Base-by-base conservation (phyloP, 768 basidiomycete genomes). In the Rhodotorula diobovata region DNA sequence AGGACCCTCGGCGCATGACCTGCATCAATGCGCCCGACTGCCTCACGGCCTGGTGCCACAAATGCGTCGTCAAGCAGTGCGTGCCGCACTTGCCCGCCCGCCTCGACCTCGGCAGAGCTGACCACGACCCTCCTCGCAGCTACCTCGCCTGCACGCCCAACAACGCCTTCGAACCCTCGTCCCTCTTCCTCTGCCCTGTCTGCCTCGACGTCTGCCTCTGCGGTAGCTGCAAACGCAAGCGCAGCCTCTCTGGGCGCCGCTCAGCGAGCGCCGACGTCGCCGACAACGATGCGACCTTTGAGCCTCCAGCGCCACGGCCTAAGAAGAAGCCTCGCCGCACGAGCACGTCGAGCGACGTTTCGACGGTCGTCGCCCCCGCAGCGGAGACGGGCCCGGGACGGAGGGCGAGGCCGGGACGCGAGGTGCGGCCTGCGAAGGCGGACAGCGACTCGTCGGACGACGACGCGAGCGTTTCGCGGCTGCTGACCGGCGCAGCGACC, bases 1-100 rank as follows among this genome's bases (percentile, higher is more conserved):
- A 55, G 21, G 62, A 63, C 32, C 66, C 61, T 5, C 61, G 45
- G 41, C 30, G 70, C 23, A 71, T 71, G 70, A 64, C 56, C 41
- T 71, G 70, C 58, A 18, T 43, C 39, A 71, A 67, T 35, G 56
- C 61, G 4, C 70, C 70, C 21, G 57, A 67, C 32, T 71, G 70
- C 46, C 39, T 35, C 25, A 71, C 70, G 15, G 51, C 67, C 16
- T 71, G 70, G 70, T 71, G 70, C 64, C 63, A 60, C 23, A 21
- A 11, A 20, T 71, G 70, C 43, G 46, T 71, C 57, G 57, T 67
- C 11, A 67, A 71, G 43, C 46, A 63, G 70, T 71, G 45, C 50
- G 69, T 70, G 28, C 16, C 51, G 28, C 28, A 14, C 55, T 25
- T 11, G 45, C 35, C 30, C 30, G 15, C 30, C n/a, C 10, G 4